Evolutionary conservation across 768 basidiomycete genomes (phyloP).

Genomic region (Suillus tomentosus): DNA sequence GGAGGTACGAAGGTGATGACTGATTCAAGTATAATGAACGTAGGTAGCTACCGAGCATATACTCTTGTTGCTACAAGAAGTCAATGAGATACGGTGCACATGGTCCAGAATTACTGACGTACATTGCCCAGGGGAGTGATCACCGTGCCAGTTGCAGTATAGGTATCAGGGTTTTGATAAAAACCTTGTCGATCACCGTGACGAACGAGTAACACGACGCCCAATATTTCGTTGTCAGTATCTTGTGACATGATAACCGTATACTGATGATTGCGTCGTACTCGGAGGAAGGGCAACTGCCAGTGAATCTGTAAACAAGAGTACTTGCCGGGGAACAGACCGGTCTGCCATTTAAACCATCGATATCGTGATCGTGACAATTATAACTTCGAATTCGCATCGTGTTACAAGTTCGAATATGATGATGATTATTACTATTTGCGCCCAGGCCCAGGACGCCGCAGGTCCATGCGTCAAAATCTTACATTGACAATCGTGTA

Average conservation of each 20-base stretch:
- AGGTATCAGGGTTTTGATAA: conserved; percentile 62
- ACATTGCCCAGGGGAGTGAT: conserved; percentile 73
- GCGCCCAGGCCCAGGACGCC: background rate
- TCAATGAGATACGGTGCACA: background rate
- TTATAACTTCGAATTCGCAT: background rate
- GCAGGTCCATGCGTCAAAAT: background rate
- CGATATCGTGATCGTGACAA: background rate
- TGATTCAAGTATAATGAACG: conserved; percentile 53
- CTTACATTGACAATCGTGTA: conserved; percentile 1
- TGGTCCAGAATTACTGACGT: conserved; percentile 17
- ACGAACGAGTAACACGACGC: conserved; percentile 57
- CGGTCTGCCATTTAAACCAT: background rate
- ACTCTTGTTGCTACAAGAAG: conserved; percentile 52
- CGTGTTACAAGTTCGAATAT: background rate
- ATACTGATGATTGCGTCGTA: background rate
- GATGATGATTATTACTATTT: background rate
- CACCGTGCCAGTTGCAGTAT: conserved; percentile 55
- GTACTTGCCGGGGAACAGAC: background rate
- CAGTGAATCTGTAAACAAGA: background rate
- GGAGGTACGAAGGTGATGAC: conserved; percentile 55
- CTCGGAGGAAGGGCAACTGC: background rate
- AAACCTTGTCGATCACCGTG: conserved; percentile 68
- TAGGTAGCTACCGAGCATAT: conserved; percentile 54
- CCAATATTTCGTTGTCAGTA: conserved; percentile 42
- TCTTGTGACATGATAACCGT: conserved; percentile 16